Conservation (phyloP, 176 grass and related monocot species). For the Bothriochloa decipiens region DNA sequence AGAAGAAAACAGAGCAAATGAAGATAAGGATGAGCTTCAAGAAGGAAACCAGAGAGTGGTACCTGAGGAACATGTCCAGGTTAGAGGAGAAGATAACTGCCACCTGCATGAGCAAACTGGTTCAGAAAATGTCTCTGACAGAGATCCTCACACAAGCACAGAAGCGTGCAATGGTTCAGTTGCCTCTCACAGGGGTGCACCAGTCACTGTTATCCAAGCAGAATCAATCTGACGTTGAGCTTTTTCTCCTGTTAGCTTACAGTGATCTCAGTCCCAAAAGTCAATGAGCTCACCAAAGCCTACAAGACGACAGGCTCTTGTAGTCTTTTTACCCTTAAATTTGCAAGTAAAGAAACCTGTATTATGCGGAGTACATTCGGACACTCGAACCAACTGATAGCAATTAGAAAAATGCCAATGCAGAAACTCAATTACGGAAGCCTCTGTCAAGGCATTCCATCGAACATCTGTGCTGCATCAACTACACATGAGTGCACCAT, state of each 20-base stretch:
- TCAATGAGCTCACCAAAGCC: not conserved
- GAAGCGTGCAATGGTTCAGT: not conserved
- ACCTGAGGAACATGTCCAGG: constrained; percentile 8
- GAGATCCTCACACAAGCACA: constrained; percentile 23
- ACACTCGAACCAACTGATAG: not conserved
- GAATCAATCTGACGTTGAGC: constrained; percentile 7
- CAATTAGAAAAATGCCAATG: not conserved
- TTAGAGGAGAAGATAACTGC: not conserved
- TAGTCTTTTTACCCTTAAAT: not conserved
- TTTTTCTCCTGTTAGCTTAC: not conserved
- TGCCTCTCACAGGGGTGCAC: constrained; percentile 4
- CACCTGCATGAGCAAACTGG: constrained; percentile 2
- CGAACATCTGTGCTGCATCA: not conserved
- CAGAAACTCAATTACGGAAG: not conserved
- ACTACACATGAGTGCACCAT: not conserved
- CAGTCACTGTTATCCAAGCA: not conserved
- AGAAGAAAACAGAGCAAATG: constrained; percentile 16
- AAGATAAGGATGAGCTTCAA: constrained; percentile 12
- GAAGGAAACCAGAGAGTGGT: constrained; percentile 16
- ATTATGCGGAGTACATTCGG: not conserved
- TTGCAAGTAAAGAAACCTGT: not conserved
- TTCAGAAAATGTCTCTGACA: constrained; percentile 3
- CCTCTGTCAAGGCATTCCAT: not conserved
- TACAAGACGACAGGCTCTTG: not conserved
- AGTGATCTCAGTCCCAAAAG: not conserved